These are phyloP conservation scores for Pseudocohnilembus persalinus DNA, from an alignment of 169 alveolate genomes.

Conservation along the genomic window DNA sequence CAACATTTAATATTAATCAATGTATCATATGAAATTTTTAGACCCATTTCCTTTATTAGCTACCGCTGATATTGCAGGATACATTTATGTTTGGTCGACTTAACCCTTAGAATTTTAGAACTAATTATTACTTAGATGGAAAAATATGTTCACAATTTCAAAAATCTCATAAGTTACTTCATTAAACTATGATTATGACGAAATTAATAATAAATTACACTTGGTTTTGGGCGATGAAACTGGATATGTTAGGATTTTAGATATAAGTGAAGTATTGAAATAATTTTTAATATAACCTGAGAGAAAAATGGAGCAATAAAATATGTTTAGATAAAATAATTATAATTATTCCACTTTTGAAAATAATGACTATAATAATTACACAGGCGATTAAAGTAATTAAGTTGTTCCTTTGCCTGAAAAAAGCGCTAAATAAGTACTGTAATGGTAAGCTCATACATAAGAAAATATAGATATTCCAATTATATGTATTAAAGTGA, in stretches of 20 bases:
- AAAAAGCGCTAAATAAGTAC: neutral
- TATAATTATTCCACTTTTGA: too few relatives aligned
- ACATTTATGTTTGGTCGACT: slow-evolving; percentile 12
- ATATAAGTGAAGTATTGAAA: neutral
- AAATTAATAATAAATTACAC: neutral
- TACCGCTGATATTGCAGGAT: slow-evolving; percentile 10
- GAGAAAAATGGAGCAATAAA: neutral
- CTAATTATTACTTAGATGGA: slow-evolving; percentile 5
- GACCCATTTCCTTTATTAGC: slow-evolving; percentile 14
- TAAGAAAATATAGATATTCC: neutral
- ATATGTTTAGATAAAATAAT: neutral
- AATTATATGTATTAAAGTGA: neutral
- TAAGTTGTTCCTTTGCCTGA: neutral
- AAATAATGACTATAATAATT: neutral
- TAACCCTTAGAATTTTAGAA: neutral
- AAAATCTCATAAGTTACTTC: slow-evolving; percentile 1
- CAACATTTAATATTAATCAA: neutral
- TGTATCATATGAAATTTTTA: neutral
- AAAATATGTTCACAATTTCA: slow-evolving; percentile 18
- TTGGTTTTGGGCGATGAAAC: slow-evolving; percentile 15
- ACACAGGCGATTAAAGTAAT: neutral
- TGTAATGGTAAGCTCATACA: neutral
- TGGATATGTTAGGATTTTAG: slow-evolving; percentile 13
- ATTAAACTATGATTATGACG: neutral
- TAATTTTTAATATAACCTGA: slow-evolving; percentile 1